Evolutionary conservation across 2,329 filamentous ascomycete species (phyloP).

Genomic region (Exophiala xenobiotica): DNA sequence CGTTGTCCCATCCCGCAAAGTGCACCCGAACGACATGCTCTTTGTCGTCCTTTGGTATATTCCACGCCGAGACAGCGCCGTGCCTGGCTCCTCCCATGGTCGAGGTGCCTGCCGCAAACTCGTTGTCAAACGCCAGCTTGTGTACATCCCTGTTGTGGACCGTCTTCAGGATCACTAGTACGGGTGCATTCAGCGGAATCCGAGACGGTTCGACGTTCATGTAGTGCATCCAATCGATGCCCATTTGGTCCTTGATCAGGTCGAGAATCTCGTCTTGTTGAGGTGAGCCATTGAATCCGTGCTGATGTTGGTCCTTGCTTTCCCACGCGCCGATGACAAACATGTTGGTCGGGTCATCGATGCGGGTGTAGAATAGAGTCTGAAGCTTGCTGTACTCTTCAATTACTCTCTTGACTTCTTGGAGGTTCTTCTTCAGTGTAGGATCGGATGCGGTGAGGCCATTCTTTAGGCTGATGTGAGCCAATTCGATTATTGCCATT

Average conservation of each 20-base stretch:
- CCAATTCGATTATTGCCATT: constrained; percentile 25
- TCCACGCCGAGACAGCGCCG: constrained; percentile 22
- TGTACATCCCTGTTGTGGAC: constrained; percentile 10
- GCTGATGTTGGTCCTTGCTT: constrained; percentile 18
- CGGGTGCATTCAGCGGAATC: constrained; percentile 18
- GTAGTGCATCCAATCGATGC: constrained; percentile 26
- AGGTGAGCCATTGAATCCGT: constrained; percentile 20
- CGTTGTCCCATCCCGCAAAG: constrained; percentile 20
- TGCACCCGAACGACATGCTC: constrained; percentile 20
- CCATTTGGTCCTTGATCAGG: constrained; percentile 24
- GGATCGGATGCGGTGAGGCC: constrained; percentile 17
- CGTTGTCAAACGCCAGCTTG: constrained; percentile 13
- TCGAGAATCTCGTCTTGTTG: constrained; percentile 18
- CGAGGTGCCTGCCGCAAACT: constrained; percentile 14
- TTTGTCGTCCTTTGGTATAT: constrained; percentile 19
- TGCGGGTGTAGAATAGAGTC: constrained; percentile 20
- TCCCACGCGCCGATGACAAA: constrained; percentile 24
- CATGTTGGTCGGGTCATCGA: constrained; percentile 20
- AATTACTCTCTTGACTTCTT: constrained; percentile 23
- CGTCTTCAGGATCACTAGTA: constrained; percentile 15
- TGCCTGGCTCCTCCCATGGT: constrained; percentile 14
- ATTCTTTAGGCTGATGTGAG: constrained; percentile 19
- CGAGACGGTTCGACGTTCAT: constrained; percentile 18
- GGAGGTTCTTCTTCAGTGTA: constrained; percentile 18
- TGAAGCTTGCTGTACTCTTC: constrained; percentile 22